phyloP scores from a whole-genome alignment of 805 yeast species.

The Yarrowia osloensis region DNA sequence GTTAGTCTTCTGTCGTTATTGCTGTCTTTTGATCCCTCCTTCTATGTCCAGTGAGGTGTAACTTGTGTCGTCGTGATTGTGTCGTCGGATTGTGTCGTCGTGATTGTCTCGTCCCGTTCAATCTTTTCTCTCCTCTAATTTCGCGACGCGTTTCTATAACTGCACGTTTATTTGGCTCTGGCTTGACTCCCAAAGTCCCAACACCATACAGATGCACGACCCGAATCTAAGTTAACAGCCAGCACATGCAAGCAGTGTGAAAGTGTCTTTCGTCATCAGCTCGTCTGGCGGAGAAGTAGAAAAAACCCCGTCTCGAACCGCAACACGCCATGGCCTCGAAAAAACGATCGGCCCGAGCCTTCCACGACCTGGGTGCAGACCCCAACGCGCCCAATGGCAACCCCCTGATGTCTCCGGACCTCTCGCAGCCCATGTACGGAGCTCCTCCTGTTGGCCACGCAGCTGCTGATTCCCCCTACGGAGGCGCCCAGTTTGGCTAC shows the following conservation, averaged over 20 bases:
- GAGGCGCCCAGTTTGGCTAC: constrained; percentile 96
- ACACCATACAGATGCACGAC: neutral
- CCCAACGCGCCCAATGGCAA: constrained; percentile 11
- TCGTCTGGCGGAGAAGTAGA: neutral
- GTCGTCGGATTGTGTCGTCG: no score
- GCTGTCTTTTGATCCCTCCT: neutral
- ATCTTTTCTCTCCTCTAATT: neutral
- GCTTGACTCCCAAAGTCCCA: neutral
- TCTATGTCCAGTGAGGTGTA: neutral
- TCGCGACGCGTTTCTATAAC: neutral
- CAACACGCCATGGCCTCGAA: constrained; percentile 27
- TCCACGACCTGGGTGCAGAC: constrained; percentile 26
- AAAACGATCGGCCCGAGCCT: constrained; percentile 28
- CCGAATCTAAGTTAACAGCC: constrained; percentile 21
- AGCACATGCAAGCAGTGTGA: constrained; percentile 13
- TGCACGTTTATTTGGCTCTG: constrained; percentile 1
- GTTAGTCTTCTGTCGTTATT: neutral
- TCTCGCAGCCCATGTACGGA: constrained; percentile 75
- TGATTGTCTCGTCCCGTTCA: neutral
- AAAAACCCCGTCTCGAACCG: neutral
- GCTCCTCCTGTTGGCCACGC: constrained; percentile 42
- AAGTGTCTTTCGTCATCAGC: neutral
- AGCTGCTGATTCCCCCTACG: constrained; percentile 68
- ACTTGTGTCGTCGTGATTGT: neutral
- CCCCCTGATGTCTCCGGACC: neutral